Evolutionary conservation across 805 yeast genomes (phyloP).

Genomic region (Kockiozyma suomiensis): DNA sequence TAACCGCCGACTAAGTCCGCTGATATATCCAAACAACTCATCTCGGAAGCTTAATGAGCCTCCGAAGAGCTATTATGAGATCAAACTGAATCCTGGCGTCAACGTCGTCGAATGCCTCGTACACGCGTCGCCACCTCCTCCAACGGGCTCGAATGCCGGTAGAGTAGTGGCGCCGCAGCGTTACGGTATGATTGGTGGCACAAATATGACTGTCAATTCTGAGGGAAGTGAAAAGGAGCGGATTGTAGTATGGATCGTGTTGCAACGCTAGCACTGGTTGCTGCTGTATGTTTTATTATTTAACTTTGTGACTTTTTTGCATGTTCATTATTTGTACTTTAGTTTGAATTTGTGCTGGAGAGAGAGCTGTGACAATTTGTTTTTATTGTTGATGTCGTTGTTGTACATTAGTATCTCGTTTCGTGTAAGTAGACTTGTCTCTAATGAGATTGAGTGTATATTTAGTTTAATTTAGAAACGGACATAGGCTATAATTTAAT

Average conservation of each 20-base stretch:
- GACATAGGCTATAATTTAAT: background rate
- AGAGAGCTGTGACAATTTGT: no score
- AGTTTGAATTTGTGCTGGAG: no score
- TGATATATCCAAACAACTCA: constrained; percentile 21
- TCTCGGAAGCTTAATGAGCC: constrained; percentile 25
- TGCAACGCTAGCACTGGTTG: constrained; percentile 24
- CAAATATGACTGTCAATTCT: constrained; percentile 19
- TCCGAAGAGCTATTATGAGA: constrained; percentile 32
- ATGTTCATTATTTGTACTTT: no score
- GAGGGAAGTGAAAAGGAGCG: constrained; percentile 33
- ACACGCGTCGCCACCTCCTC: constrained; percentile 32
- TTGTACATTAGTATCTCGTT: background rate
- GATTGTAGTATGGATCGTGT: constrained; percentile 31
- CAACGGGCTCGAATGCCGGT: constrained; percentile 8
- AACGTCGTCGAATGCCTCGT: constrained; percentile 33
- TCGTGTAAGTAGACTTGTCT: no score
- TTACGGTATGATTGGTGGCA: constrained; percentile 14
- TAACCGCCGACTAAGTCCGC: constrained; percentile 32
- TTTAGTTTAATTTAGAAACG: constrained; percentile 3
- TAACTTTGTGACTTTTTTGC: no score
- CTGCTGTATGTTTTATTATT: background rate
- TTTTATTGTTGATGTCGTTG: no score
- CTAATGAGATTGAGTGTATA: background rate
- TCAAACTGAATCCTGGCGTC: constrained; percentile 29
- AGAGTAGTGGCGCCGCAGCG: constrained; percentile 18